Evolutionary conservation across 331 rosid species (phyloP).

Genomic region (Stylosanthes scabra): DNA sequence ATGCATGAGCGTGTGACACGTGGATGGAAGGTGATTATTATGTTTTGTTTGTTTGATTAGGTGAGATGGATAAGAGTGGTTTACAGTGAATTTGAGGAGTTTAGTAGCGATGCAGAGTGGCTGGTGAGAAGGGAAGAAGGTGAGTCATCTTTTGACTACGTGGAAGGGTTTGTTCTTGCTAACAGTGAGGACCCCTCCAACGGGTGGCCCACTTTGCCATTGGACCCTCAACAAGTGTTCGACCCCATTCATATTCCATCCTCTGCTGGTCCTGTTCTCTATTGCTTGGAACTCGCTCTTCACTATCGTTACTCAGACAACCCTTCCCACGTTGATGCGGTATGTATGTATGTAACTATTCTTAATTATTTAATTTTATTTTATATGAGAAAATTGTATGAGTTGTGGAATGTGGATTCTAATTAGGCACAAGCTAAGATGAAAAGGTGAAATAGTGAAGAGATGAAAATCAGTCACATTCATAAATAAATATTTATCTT

Average conservation of each 20-base stretch:
- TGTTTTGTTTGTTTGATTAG: conserved; percentile 39
- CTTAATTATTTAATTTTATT: no score
- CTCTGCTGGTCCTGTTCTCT: conserved; percentile 66
- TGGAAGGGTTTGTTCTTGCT: conserved; percentile 82
- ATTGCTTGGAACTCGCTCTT: conserved; percentile 81
- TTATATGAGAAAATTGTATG: no score
- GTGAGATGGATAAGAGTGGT: conserved; percentile 91
- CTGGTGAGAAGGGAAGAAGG: conserved; percentile 58
- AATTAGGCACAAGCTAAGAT: no score
- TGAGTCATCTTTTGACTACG: conserved; percentile 70
- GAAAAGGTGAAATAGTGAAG: no score
- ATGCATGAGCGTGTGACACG: neutral
- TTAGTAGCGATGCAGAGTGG: conserved; percentile 71
- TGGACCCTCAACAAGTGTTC: conserved; percentile 51
- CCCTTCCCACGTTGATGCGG: conserved; percentile 61
- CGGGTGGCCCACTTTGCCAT: conserved; percentile 69
- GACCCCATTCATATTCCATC: conserved; percentile 51
- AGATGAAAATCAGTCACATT: no score
- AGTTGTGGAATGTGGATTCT: neutral
- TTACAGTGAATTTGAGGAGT: conserved; percentile 69
- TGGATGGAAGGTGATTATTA: neutral
- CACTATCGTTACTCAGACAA: conserved; percentile 53
- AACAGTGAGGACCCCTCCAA: conserved; percentile 67
- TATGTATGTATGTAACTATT: conserved; percentile 25
- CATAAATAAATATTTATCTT: no score